Percentiles rank a stretch among this genome's conserved stretches.
phyloP scores from a whole-genome alignment of 192 early-diverging fungal species.

The Martensiomyces pterosporus region DNA sequence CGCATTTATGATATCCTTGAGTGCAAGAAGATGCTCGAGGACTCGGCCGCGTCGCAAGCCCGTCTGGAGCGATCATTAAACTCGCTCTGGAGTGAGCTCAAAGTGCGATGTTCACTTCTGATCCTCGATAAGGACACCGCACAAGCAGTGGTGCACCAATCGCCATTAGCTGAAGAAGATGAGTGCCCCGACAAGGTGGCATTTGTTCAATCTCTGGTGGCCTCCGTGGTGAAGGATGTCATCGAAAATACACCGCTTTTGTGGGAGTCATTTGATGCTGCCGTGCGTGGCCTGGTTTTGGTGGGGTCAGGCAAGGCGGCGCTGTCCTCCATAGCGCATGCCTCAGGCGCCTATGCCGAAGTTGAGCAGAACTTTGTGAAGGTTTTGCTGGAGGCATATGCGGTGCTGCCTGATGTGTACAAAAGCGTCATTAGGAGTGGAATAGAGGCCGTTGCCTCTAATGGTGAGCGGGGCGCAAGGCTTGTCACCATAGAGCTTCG shows the following conservation, averaged over 20 bases:
- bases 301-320: conserved; percentile 14
- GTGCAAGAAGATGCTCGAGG: conserved; percentile 20
- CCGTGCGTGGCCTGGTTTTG: conserved; percentile 33
- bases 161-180: conserved; percentile 4
- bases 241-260: conserved; percentile 24
- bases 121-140: conserved; percentile 26
- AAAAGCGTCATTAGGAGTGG: conserved; percentile 23
- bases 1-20: conserved; percentile 29
- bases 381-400: conserved; percentile 9
- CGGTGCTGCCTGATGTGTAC: conserved; percentile 31
- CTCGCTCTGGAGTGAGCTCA: conserved; percentile 36
- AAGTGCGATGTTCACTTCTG: conserved; percentile 30
- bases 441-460: conserved; percentile 7
- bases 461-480: not conserved
- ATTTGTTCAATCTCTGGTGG: conserved; percentile 18
- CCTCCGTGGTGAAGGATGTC: conserved; percentile 5
- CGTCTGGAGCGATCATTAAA: conserved; percentile 36
- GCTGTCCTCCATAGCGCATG: conserved; percentile 2
- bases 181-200: not conserved
- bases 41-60: conserved; percentile 11
- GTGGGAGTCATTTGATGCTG: conserved; percentile 30
- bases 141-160: conserved; percentile 6
- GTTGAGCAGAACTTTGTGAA: conserved; percentile 4
- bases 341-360: not conserved
- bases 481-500: conserved; percentile 20